Evolutionary conservation across 495 filamentous ascomycete species (phyloP).

Genomic region (Thermothielavioides terrestris): DNA sequence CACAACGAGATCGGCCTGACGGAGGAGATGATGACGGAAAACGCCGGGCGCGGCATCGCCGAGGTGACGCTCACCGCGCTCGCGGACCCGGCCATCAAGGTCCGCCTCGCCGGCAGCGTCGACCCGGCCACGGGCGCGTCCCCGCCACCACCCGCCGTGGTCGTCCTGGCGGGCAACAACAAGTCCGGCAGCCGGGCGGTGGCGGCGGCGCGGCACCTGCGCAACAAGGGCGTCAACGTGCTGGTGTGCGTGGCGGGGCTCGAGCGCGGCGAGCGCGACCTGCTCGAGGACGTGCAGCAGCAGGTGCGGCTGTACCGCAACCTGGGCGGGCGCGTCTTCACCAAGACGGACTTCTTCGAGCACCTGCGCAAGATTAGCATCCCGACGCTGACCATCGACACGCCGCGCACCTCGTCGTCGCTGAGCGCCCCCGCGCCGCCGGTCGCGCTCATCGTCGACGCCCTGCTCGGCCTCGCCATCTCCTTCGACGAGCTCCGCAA

Average conservation of each 20-base stretch:
- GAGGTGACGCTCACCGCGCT: constrained; percentile 64
- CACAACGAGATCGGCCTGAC: constrained; percentile 74
- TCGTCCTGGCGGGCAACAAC: constrained; percentile 83
- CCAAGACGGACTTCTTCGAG: constrained; percentile 46
- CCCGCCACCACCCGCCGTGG: constrained; percentile 49
- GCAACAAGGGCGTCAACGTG: constrained; percentile 68
- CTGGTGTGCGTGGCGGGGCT: constrained; percentile 75
- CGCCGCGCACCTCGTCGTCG: constrained; percentile 23
- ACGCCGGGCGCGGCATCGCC: constrained; percentile 78
- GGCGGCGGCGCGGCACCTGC: constrained; percentile 77
- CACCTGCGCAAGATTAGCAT: constrained; percentile 35
- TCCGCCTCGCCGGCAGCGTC: constrained; percentile 34
- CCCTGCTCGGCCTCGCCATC: constrained; percentile 72
- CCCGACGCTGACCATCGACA: constrained; percentile 30
- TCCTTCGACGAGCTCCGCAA: constrained; percentile 75
- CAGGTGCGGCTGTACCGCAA: constrained; percentile 70
- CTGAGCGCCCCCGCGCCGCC: constrained; percentile 31
- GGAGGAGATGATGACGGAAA: constrained; percentile 85
- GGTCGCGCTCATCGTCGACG: constrained; percentile 80
- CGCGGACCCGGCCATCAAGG: constrained; percentile 45
- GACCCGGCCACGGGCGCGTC: constrained; percentile 20
- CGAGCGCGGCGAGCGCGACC: constrained; percentile 52
- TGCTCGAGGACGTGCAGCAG: constrained; percentile 63
- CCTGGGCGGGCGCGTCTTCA: constrained; percentile 62
- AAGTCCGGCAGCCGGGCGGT: constrained; percentile 75